Evolutionary conservation across 2,329 filamentous ascomycete genomes (phyloP), one percentile per base, ranked within the genome.

Genomic region (Verticillium alfalfae): DNA sequence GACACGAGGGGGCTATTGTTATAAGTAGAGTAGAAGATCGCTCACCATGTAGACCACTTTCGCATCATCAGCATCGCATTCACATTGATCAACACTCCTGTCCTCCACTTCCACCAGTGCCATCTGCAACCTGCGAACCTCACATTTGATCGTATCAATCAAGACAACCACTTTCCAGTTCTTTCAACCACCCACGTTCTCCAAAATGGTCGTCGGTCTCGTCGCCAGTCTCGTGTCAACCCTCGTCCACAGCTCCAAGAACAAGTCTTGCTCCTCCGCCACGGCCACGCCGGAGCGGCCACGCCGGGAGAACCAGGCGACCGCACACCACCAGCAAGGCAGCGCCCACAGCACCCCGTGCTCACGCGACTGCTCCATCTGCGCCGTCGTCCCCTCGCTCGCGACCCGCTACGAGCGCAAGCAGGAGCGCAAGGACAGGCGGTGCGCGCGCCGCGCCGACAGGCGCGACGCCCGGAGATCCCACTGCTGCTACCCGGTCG

Each of bases 161-260:
- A 18, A 54, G 6, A 12, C 12, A 7, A 34, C 31, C 37, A 13
- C 22, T 9, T 5, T 31, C 31, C 31, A 37, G 34, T 18, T 38
- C 34, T 9, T 15, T 16, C 52, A 7, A n/a, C 34, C 36, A 58
- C 13, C 22, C 37, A 41, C 26, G 26, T 31, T 9, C 34, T 2
- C 16, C 36, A 7, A 13, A 31, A 10, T n/a, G 6, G 45, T 36
- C 49, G 64, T 65, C 63, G 63, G 64, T 62, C 62, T 65, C 61
- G 62, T 65, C 61, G 58, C 54, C 59, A 63, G 63, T 26, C 64
- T 65, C 61, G 64, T 65, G 59, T 64, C 63, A 0, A 64, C 61
- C 12, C 49, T 65, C 55, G 60, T 64, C 60, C 62, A 64, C 57
- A 60, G 55, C 56, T 62, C 64, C 60, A 57, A 59, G 57, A 60